Evolutionary conservation across 192 early-diverging fungal genomes (phyloP), one percentile per base, ranked within the genome.

Genomic region (Backusella australiensis): DNA sequence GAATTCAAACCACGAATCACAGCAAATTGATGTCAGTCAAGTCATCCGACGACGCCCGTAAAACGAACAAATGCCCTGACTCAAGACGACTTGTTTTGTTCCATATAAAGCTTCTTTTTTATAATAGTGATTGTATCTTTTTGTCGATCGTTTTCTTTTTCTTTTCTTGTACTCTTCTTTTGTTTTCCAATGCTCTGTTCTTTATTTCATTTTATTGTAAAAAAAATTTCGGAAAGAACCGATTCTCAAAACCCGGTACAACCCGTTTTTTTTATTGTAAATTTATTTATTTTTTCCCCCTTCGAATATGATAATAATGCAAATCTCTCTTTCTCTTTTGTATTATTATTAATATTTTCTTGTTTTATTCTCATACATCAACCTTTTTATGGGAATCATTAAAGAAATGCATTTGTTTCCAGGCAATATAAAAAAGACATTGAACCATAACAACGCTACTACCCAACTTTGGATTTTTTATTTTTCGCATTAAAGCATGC

Each of bases 191-290:
- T 12, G 3, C 21, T 39, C 3, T n/a, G n/a, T n/a, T n/a, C n/a
- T 63, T 29, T 26, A 23, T 12, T 63, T 29, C 23, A 12, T 26
- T 63, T 63, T 63, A 26, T 26, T 59, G 53, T 63, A 63, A 26
- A 29, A 29, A 29, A 4, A 8, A 26, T 56, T 63, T 63, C 56
- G 56, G 56, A 63, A 63, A 63, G 56, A 63, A 63, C 56, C 56
- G 56, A 63, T 26, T 63, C 56, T 63, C 56, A 63, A 63, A 63
- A 63, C 56, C 56, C 56, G 56, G 56, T 63, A 63, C 56, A 4
- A 63, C 56, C 56, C 56, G 56, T 63, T 63, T 29, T 63, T 56
- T 3, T 21, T 56, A 56, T 8, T 56, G 17, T 44, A 44, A 53
- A n/a, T 53, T 59, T 59, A 23, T 59, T 59, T 63, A 63, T 63